A percentile compares a stretch with the other conserved stretches of the same genome.
Evolutionary conservation across 306 rosid genomes (phyloP).

Genomic region (Medicago ruthenica): DNA sequence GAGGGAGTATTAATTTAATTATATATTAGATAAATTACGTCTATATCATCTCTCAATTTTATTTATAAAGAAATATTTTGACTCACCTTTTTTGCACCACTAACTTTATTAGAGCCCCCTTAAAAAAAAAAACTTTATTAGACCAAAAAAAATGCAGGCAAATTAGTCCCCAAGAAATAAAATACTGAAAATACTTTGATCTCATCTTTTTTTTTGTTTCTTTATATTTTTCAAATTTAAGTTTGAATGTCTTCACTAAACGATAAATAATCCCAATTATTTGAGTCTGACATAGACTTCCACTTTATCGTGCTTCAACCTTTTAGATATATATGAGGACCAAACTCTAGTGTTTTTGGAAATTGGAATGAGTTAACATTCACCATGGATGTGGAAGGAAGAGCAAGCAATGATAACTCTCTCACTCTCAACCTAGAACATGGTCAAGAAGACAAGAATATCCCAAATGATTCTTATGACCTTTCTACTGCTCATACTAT

Average conservation of each 20-base stretch:
- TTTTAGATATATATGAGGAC: background rate
- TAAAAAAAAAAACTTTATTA: too few species aligned
- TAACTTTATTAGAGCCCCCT: too few species aligned
- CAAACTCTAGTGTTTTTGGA: background rate
- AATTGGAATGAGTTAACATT: background rate
- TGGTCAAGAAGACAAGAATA: conserved; percentile 19
- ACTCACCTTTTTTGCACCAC: too few species aligned
- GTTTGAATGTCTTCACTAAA: background rate
- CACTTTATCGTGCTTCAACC: background rate
- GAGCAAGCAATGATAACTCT: conserved; percentile 14
- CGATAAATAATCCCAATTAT: background rate
- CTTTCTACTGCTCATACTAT: conserved; percentile 61
- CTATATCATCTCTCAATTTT: background rate
- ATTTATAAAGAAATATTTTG: too few species aligned
- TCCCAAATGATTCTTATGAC: conserved; percentile 13
- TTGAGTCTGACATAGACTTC: background rate
- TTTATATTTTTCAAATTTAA: background rate
- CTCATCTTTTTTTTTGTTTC: background rate
- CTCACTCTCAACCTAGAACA: conserved; percentile 47
- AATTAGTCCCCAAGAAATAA: background rate
- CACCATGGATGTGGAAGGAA: conserved; percentile 50
- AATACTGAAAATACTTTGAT: background rate
- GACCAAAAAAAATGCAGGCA: too few species aligned
- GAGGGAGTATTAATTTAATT: too few species aligned
- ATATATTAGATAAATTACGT: background rate